phyloP scores from a whole-genome alignment of 345 rosid species.

The Populus tremula region DNA sequence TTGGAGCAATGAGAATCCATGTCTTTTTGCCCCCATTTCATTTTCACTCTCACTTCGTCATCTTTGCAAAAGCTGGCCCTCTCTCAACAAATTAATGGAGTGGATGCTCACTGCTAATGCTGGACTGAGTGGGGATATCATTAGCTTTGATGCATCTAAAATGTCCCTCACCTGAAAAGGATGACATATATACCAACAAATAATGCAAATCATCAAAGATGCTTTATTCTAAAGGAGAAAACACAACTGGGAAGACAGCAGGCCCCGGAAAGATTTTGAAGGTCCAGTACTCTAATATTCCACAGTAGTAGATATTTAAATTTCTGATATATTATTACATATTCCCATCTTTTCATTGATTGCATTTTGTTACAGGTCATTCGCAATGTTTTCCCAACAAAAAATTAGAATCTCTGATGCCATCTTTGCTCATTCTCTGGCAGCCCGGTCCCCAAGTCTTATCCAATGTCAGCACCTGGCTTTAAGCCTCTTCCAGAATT shows the following conservation, averaged over 20 bases:
- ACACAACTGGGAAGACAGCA: background rate
- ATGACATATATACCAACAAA: background rate
- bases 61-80: constrained; percentile 8
- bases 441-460: constrained; percentile 11
- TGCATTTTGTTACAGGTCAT: background rate
- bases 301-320: background rate
- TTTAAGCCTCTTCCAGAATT: background rate
- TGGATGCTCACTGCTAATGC: background rate
- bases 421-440: background rate
- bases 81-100: too few species aligned
- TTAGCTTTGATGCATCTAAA: constrained; percentile 15
- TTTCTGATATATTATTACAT: too few species aligned
- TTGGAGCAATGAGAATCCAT: constrained; percentile 21
- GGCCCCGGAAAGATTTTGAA: constrained; percentile 6
- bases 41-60: constrained; percentile 6
- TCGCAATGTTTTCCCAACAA: background rate
- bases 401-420: too few species aligned
- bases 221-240: background rate
- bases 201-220: constrained; percentile 16
- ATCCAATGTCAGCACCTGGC: constrained; percentile 10
- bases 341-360: too few species aligned
- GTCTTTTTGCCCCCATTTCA: constrained; percentile 3
- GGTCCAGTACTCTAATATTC: background rate
- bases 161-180: constrained; percentile 16
- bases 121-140: constrained; percentile 34